These are phyloP conservation scores for Pelargonium citronellum DNA, from an alignment of 441 rosid species.

Conservation along the genomic window DNA sequence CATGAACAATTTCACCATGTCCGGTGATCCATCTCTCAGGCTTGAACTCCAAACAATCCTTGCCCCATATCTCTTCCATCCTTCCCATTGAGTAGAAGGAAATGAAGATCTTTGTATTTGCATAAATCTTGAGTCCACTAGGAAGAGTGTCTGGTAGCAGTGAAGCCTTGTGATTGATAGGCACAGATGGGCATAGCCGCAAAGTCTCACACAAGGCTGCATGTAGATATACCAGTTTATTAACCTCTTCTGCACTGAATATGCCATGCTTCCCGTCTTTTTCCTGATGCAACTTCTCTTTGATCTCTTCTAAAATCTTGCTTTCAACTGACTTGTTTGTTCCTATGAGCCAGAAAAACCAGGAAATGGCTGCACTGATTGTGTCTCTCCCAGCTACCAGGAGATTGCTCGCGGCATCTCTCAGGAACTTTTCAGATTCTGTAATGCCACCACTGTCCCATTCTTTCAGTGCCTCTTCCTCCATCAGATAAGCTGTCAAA, in stretches of 20 bases:
- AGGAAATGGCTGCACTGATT: background rate
- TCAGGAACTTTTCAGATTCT: slow-evolving; percentile 15
- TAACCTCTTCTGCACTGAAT: background rate
- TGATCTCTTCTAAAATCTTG: background rate
- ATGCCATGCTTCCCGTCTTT: background rate
- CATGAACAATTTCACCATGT: slow-evolving; percentile 12
- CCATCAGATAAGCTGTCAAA: slow-evolving; percentile 10
- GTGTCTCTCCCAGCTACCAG: slow-evolving; percentile 29
- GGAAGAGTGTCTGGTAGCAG: slow-evolving; percentile 37
- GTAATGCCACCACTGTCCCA: background rate
- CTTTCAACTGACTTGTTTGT: background rate
- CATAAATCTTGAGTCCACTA: slow-evolving; percentile 32
- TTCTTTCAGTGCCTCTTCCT: background rate
- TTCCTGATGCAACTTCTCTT: background rate
- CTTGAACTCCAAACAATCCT: slow-evolving; percentile 1
- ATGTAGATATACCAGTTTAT: slow-evolving; percentile 26
- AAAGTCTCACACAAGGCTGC: slow-evolving; percentile 43
- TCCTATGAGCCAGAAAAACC: background rate
- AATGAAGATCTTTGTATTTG: slow-evolving; percentile 33
- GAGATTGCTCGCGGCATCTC: slow-evolving; percentile 20
- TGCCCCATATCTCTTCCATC: background rate
- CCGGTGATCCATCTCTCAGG: slow-evolving; percentile 4
- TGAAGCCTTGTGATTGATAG: slow-evolving; percentile 40
- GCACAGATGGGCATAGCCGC: slow-evolving; percentile 55
- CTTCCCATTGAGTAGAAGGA: slow-evolving; percentile 23